Conservation (phyloP, 2,329 filamentous ascomycete species). For the Nemania sp. region DNA sequence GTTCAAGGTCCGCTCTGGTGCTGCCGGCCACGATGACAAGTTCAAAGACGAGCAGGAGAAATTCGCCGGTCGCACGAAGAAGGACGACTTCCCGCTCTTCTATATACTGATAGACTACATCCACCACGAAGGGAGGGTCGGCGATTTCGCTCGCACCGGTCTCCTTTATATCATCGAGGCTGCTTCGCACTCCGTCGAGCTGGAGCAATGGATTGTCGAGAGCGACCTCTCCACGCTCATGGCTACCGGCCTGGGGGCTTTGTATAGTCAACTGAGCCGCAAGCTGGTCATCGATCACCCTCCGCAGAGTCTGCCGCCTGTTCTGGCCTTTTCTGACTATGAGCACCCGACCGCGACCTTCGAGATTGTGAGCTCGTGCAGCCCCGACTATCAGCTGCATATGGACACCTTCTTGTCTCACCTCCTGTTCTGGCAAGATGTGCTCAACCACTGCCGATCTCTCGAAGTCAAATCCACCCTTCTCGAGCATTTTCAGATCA, state of each 20-base stretch:
- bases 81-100: constrained; percentile 93
- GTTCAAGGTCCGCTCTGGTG: constrained; percentile 69
- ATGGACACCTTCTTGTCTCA: constrained; percentile 94
- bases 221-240: constrained; percentile 95
- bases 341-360: constrained; percentile 69
- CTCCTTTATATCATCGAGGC: constrained; percentile 95
- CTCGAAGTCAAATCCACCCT: constrained; percentile 89
- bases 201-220: constrained; percentile 97
- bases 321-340: constrained; percentile 89
- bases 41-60: constrained; percentile 58
- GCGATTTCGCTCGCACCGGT: constrained; percentile 93
- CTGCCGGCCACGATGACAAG: constrained; percentile 42
- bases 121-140: constrained; percentile 90
- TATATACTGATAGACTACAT: constrained; percentile 97
- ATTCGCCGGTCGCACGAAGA: constrained; percentile 83
- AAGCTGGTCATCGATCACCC: constrained; percentile 81
- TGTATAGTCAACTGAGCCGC: constrained; percentile 68
- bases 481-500: constrained; percentile 93
- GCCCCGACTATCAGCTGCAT: constrained; percentile 77
- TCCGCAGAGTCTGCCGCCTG: constrained; percentile 75
- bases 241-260: constrained; percentile 88
- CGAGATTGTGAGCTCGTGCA: constrained; percentile 74
- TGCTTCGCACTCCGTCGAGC: constrained; percentile 75
- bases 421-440: constrained; percentile 96
- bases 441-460: constrained; percentile 92